A percentile compares a stretch with the other conserved stretches of the same genome.
These are phyloP conservation scores for Aspergillus phoenicis DNA, from an alignment of 2,329 filamentous ascomycete species.

Conservation along the genomic window DNA sequence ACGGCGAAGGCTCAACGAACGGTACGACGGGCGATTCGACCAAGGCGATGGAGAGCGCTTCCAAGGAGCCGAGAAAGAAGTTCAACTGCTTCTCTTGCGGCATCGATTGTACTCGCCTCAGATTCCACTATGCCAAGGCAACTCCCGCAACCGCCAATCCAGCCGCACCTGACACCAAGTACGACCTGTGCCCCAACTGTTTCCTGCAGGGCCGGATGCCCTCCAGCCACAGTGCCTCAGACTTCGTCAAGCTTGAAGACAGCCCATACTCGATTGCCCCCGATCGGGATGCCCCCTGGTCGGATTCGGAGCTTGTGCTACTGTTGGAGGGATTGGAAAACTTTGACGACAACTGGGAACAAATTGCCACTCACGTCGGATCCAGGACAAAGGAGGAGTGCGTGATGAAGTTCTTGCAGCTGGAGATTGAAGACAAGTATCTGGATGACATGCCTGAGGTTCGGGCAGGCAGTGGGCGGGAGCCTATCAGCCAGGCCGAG, in stretches of 20 bases:
- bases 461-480: slow-evolving; percentile 72
- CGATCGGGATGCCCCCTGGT: slow-evolving; percentile 87
- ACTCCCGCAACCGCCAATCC: slow-evolving; percentile 60
- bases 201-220: slow-evolving; percentile 84
- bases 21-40: slow-evolving; percentile 57
- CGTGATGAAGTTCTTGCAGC: slow-evolving; percentile 90
- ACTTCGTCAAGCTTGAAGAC: slow-evolving; percentile 89
- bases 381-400: slow-evolving; percentile 93
- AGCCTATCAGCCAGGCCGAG: slow-evolving; percentile 89
- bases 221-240: slow-evolving; percentile 71
- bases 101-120: slow-evolving; percentile 77
- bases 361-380: slow-evolving; percentile 88
- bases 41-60: slow-evolving; percentile 63
- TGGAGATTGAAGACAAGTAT: slow-evolving; percentile 98
- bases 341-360: slow-evolving; percentile 94
- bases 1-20: slow-evolving; percentile 75
- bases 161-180: slow-evolving; percentile 64
- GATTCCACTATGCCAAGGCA: slow-evolving; percentile 71
- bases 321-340: slow-evolving; percentile 88
- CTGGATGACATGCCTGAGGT: slow-evolving; percentile 74
- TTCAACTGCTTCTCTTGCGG: slow-evolving; percentile 89
- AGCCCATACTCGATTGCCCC: slow-evolving; percentile 75
- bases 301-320: slow-evolving; percentile 83
- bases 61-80: slow-evolving; percentile 65
- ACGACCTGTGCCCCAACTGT: slow-evolving; percentile 89